These are phyloP conservation scores for Urostyla sp. DNA, from an alignment of 73 alveolate genomes.

Conservation along the genomic window DNA sequence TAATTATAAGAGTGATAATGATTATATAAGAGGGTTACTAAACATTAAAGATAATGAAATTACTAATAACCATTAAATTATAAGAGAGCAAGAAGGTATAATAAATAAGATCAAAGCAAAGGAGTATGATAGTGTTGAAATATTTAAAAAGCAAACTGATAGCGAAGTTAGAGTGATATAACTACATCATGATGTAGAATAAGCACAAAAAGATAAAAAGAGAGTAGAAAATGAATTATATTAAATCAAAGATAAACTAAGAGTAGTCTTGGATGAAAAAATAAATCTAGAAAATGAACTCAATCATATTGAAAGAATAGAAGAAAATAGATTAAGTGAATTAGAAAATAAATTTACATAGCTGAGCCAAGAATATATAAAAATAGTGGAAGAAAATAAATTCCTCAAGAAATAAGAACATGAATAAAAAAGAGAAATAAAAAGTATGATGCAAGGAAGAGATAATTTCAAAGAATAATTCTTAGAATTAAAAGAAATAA, in stretches of 20 bases:
- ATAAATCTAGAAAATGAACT: constrained; percentile 6
- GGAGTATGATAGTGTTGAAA: constrained; percentile 20
- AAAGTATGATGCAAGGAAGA: constrained; percentile 3
- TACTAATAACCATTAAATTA: background rate
- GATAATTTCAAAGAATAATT: constrained; percentile 46
- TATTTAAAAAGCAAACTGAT: background rate
- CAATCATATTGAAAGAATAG: constrained; percentile 29
- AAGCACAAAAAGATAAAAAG: constrained; percentile 47
- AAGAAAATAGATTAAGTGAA: background rate
- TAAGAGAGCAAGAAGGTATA: background rate
- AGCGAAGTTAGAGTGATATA: constrained; percentile 5
- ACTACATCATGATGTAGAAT: background rate
- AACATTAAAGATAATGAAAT: background rate
- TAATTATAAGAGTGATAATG: background rate
- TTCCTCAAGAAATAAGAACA: background rate
- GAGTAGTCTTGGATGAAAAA: constrained; percentile 31
- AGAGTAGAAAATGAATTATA: constrained; percentile 41
- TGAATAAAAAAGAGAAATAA: constrained; percentile 7
- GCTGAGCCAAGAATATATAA: background rate
- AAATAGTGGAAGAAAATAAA: constrained; percentile 8
- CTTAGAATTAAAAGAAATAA: constrained; percentile 31
- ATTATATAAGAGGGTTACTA: background rate
- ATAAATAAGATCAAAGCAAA: constrained; percentile 8
- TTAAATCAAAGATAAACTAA: constrained; percentile 11
- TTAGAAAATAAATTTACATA: background rate